Conservation (phyloP, 768 basidiomycete genomes). For the Collybia nuda region DNA sequence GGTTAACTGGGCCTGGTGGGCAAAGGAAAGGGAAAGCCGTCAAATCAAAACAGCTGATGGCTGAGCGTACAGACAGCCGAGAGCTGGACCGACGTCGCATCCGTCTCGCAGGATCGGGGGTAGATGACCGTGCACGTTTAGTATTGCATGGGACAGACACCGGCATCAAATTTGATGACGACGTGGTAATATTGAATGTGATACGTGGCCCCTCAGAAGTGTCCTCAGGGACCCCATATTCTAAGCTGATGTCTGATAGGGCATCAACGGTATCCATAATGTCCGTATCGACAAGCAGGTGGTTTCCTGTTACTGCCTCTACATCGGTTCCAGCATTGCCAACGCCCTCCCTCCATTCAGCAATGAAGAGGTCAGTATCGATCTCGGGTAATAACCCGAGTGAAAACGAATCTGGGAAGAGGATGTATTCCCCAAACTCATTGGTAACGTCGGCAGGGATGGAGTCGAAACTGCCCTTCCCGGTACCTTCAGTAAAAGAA, state of each 20-base stretch:
- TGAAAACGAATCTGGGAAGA: conserved; percentile 28
- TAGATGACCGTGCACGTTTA: conserved; percentile 19
- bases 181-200: conserved; percentile 7
- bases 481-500: conserved; percentile 61
- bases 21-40: not conserved
- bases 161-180: conserved; percentile 5
- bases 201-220: conserved; percentile 6
- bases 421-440: conserved; percentile 33
- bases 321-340: no score
- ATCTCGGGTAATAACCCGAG: conserved; percentile 28
- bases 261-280: conserved; percentile 11
- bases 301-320: no score
- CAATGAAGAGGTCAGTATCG: conserved; percentile 27
- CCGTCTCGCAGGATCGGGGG: conserved; percentile 4
- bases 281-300: conserved; percentile 6
- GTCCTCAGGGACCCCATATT: conserved; percentile 6
- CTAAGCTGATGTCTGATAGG: conserved; percentile 9
- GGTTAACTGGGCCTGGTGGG: no score
- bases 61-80: not conserved
- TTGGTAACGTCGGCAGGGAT: conserved; percentile 33
- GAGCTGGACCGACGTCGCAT: conserved; percentile 3
- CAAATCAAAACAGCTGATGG: not conserved
- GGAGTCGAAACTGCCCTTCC: conserved; percentile 51
- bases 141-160: conserved; percentile 8
- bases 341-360: conserved; percentile 46